Base-by-base conservation (phyloP, 345 rosid genomes). In the Murraya koenigii region DNA sequence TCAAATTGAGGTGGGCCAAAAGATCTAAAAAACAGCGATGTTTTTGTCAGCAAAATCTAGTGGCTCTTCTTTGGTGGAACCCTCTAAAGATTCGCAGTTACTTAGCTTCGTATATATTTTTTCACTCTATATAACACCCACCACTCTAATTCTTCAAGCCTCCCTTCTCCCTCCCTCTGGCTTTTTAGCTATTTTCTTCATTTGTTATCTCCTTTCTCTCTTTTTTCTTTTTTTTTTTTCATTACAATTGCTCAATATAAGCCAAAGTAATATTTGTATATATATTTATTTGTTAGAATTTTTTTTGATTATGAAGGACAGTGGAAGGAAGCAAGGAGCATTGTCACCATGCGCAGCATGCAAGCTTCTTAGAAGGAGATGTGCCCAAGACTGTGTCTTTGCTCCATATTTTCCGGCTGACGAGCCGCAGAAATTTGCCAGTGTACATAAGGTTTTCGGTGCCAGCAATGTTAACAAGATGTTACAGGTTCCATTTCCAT, bases 391-490 rank as follows among this genome's bases (percentile, higher is more conserved):
- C 59, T 95, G 98, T 32, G 86, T 93, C 10, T 93, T 95, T 75
- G 94, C 98, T 54, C 98, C 98, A 6, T 89, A 95, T 77, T 95
- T 95, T 77, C 98, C 97, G 1, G 91, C 94, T 3, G 93, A 90
- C 69, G 94, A 95, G 77, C 94, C 97, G 60, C 92, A 90, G 54
- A 95, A 93, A 74, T 95, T 95, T 80, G 97, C 97, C 7, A 89
- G 82, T 71, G 98, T 93, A 2, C 98, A 95, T 75, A 92, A 89
- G 85, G 90, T 95, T n/a, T 95, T 93, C 64, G 98, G 98, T 44
- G 98, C 98, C 13, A 93, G 98, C 88, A 95, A 93, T 83, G 97
- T 95, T 80, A 95, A 84, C 90, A 95, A 93, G 84, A 87, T 93
- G 94, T 65, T 95, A 72, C 97, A 95, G 98, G 98, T 92, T 69